Evolutionary conservation across 768 basidiomycete genomes (phyloP).

Genomic region (Amanita phalloides): DNA sequence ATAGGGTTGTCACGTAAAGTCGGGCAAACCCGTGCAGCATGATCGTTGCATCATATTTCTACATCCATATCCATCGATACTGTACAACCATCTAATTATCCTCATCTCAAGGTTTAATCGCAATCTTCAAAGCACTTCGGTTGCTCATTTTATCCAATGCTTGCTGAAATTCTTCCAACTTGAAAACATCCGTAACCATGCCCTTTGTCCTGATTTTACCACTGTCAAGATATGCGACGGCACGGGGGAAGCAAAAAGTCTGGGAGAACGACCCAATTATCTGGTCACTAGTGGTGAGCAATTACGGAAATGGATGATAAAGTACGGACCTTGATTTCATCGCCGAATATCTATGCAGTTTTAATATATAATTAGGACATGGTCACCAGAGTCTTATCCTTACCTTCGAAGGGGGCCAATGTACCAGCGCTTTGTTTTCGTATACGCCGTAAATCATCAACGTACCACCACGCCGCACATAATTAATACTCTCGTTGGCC

Average conservation of each 20-base stretch:
- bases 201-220: constrained; percentile 76
- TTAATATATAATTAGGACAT: not conserved
- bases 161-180: constrained; percentile 56
- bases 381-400: constrained; percentile 19
- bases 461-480: constrained; percentile 77
- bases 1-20: not conserved
- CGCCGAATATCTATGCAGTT: constrained; percentile 51
- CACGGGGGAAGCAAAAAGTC: constrained; percentile 82
- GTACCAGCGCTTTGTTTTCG: constrained; percentile 72
- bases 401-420: constrained; percentile 82
- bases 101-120: constrained; percentile 37
- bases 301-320: not conserved
- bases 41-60: not conserved
- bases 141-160: constrained; percentile 68
- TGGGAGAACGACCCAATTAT: constrained; percentile 91
- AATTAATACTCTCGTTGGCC: constrained; percentile 84
- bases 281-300: constrained; percentile 21
- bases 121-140: constrained; percentile 50
- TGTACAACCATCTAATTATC: constrained; percentile 2
- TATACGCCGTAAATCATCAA: constrained; percentile 90
- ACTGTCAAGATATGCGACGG: constrained; percentile 80
- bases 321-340: constrained; percentile 30
- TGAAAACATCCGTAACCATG: constrained; percentile 62
- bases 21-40: no score
- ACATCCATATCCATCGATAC: not conserved